Conservation (phyloP, 257 asterid species). For the Lycium ferocissimum region DNA sequence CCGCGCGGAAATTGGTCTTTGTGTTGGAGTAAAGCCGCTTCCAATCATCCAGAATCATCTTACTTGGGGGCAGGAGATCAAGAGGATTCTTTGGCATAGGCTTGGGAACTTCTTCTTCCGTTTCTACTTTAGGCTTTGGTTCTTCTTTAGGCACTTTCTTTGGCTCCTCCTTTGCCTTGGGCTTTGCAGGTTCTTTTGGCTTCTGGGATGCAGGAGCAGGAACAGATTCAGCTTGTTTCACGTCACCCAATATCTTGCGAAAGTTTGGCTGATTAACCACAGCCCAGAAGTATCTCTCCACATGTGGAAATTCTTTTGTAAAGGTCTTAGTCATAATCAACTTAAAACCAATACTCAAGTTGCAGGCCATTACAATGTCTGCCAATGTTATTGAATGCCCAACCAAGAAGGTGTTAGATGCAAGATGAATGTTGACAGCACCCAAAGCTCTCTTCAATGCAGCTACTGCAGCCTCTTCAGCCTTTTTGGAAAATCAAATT, state of each 20-base stretch:
- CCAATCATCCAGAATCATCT: conserved; percentile 93
- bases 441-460: conserved; percentile 69
- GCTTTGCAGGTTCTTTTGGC: conserved; percentile 76
- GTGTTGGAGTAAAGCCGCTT: conserved; percentile 98
- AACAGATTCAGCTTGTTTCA: conserved; percentile 63
- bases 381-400: conserved; percentile 86
- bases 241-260: conserved; percentile 70
- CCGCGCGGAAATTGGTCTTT: conserved; percentile 92
- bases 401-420: conserved; percentile 82
- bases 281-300: conserved; percentile 94
- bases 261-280: conserved; percentile 84
- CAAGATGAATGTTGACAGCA: conserved; percentile 80
- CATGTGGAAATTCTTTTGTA: conserved; percentile 89
- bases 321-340: conserved; percentile 71
- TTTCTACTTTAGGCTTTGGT: conserved; percentile 55
- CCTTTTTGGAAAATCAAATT: conserved; percentile 45
- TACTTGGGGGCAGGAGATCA: conserved; percentile 94
- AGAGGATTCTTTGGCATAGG: conserved; percentile 92
- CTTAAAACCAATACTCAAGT: conserved; percentile 55
- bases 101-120: conserved; percentile 84
- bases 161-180: conserved; percentile 67
- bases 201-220: conserved; percentile 79
- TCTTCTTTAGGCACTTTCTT: conserved; percentile 70
- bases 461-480: conserved; percentile 75
- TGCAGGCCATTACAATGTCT: conserved; percentile 73